These are phyloP conservation scores for Bolboschoenus planiculmis DNA, from an alignment of 176 grass and related monocot genomes.

Conservation along the genomic window DNA sequence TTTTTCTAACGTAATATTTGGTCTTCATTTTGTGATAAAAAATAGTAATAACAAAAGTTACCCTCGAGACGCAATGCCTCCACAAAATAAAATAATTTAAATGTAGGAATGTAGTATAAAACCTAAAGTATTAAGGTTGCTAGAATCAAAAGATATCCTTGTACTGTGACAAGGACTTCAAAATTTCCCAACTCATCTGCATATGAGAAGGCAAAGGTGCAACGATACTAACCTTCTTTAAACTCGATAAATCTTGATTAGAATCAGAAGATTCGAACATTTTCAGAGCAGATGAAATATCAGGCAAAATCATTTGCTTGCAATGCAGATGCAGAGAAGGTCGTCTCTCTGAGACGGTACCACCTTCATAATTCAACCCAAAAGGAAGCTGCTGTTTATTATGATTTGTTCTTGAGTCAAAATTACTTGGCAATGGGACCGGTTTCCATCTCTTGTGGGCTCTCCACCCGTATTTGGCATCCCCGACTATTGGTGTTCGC, in stretches of 20 bases:
- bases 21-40: no score
- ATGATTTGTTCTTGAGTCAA: slow-evolving; percentile 24
- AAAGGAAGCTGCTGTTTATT: slow-evolving; percentile 60
- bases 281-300: slow-evolving; percentile 52
- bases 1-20: no score
- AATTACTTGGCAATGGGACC: slow-evolving; percentile 27
- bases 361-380: slow-evolving; percentile 48
- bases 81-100: background rate
- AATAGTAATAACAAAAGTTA: no score
- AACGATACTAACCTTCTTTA: slow-evolving; percentile 64
- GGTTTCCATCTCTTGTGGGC: slow-evolving; percentile 56
- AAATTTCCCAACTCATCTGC: slow-evolving; percentile 68
- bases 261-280: slow-evolving; percentile 31
- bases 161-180: slow-evolving; percentile 29
- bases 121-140: background rate
- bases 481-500: slow-evolving; percentile 69
- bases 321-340: slow-evolving; percentile 83
- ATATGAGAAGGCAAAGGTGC: slow-evolving; percentile 77
- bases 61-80: background rate
- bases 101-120: background rate
- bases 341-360: slow-evolving; percentile 45
- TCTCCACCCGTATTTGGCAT: slow-evolving; percentile 65
- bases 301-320: slow-evolving; percentile 86
- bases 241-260: slow-evolving; percentile 31
- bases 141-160: background rate